Evolutionary conservation across 2,329 filamentous ascomycete genomes (phyloP).

Genomic region (Coniochaeta sp.): DNA sequence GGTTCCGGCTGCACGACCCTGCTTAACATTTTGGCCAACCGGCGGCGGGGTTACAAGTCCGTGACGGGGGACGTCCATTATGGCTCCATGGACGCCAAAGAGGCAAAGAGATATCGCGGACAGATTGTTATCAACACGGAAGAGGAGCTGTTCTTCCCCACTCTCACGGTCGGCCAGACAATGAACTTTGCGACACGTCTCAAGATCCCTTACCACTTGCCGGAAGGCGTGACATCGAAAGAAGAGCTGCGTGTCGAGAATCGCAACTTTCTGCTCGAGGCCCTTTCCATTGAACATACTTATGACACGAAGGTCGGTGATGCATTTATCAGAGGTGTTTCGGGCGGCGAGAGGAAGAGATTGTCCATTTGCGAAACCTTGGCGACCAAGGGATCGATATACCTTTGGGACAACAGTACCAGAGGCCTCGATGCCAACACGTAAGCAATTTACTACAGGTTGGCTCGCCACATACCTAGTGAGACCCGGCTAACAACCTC

Average conservation of each 20-base stretch:
- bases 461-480: too few species aligned
- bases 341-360: conserved; percentile 65
- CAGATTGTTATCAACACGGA: conserved; percentile 66
- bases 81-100: conserved; percentile 41
- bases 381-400: too few species aligned
- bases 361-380: conserved; percentile 74
- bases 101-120: conserved; percentile 40
- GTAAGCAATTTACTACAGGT: too few species aligned
- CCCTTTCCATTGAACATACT: too few species aligned
- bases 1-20: too few species aligned
- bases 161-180: conserved; percentile 64
- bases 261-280: conserved; percentile 44
- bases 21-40: too few species aligned
- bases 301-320: conserved; percentile 66
- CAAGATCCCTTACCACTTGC: conserved; percentile 44
- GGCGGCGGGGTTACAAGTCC: conserved; percentile 48
- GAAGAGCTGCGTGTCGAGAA: conserved; percentile 38
- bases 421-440: too few species aligned
- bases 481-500: too few species aligned
- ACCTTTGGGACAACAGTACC: too few species aligned
- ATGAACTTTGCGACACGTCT: conserved; percentile 61
- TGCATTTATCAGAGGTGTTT: conserved; percentile 64
- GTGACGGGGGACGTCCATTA: conserved; percentile 53
- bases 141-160: conserved; percentile 58
- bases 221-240: conserved; percentile 32